These are phyloP conservation scores for Liriodendron chinense DNA, from an alignment of 164 flowering plant species.

Conservation along the genomic window DNA sequence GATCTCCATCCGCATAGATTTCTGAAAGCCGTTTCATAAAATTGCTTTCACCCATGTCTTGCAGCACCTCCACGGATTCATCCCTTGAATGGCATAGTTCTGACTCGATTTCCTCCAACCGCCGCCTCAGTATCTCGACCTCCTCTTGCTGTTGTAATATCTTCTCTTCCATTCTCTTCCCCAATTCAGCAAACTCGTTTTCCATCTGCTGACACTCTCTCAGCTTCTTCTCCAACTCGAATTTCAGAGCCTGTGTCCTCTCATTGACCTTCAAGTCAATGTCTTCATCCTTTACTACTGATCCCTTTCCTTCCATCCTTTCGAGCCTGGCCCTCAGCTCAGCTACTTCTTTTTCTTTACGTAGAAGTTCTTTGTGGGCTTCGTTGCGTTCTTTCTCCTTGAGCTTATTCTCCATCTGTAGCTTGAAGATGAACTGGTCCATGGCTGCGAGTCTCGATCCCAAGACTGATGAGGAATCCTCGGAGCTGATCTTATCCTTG, in stretches of 20 bases:
- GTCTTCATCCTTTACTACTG: slow-evolving; percentile 54
- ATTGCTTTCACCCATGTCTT: slow-evolving; percentile 38
- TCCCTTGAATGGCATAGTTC: slow-evolving; percentile 46
- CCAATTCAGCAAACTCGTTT: slow-evolving; percentile 64
- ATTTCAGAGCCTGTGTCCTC: slow-evolving; percentile 45
- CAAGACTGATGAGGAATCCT: slow-evolving; percentile 66
- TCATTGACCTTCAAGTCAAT: slow-evolving; percentile 74
- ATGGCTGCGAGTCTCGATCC: slow-evolving; percentile 87
- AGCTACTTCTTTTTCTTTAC: slow-evolving; percentile 82
- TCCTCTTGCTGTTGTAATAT: slow-evolving; percentile 77
- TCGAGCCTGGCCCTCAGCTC: slow-evolving; percentile 53
- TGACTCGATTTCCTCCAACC: slow-evolving; percentile 75
- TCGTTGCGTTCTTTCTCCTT: slow-evolving; percentile 75
- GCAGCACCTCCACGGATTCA: slow-evolving; percentile 12
- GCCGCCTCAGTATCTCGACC: slow-evolving; percentile 62
- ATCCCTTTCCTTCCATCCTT: slow-evolving; percentile 32
- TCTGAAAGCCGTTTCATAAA: slow-evolving; percentile 64
- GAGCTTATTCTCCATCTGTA: slow-evolving; percentile 81
- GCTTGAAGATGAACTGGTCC: slow-evolving; percentile 83
- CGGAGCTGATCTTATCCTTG: slow-evolving; percentile 54
- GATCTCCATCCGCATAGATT: slow-evolving; percentile 53
- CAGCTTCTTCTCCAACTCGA: slow-evolving; percentile 65
- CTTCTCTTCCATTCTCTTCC: slow-evolving; percentile 82
- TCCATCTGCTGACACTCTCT: slow-evolving; percentile 75
- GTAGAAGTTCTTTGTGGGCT: slow-evolving; percentile 61